Base-by-base conservation (phyloP, 1,139 yeast species). In the Saccharomyces pastorianus region DNA sequence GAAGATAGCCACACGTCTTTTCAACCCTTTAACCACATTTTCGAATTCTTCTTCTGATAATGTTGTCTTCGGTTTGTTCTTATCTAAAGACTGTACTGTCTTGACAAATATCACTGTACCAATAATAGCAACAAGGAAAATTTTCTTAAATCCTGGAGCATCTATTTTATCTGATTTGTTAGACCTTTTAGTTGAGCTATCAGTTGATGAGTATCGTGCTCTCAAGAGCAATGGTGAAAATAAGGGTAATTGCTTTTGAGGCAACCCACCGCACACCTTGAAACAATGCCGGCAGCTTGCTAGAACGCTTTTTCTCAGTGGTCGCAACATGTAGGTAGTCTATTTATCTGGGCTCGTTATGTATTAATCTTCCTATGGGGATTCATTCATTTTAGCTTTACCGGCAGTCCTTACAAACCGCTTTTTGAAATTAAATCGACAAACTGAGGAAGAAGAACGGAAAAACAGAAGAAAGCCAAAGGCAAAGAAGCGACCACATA, bases 31-130 rank as follows among this genome's bases (percentile, higher is more conserved):
- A 59, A 75, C 63, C 34, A 61, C 62, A 50, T 74, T 69, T 59
- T 82, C 85, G 73, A 82, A 84, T 62, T 87, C 95, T 55, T 77
- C 77, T 61, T 83, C 88, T 9, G 83, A 74, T 59, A 74, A 74
- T 31, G 81, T 76, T 42, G 73, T 81, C 62, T 79, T 79, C 25
- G 81, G 81, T 55, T 71, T 69, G 59, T 76, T 78, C 59, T 79
- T 78, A 56, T 82, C 83, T n/a, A 84, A 75, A 29, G 72, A 71
- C 31, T 73, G 71, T 2, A 82, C 81, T 1, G 81, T 83, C 58
- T 76, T 74, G 52, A 74, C 80, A 58, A 86, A 77, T 0, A 79
- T 73, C 14, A 75, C 81, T 6, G 83, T 74, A 2, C 86, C 80
- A 13, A 79, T 65, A n/a, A 78, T 61, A 46, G 80, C 78, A 62